Base-by-base conservation (phyloP, 495 filamentous ascomycete genomes). In the Aspergillus egyptiacus region DNA sequence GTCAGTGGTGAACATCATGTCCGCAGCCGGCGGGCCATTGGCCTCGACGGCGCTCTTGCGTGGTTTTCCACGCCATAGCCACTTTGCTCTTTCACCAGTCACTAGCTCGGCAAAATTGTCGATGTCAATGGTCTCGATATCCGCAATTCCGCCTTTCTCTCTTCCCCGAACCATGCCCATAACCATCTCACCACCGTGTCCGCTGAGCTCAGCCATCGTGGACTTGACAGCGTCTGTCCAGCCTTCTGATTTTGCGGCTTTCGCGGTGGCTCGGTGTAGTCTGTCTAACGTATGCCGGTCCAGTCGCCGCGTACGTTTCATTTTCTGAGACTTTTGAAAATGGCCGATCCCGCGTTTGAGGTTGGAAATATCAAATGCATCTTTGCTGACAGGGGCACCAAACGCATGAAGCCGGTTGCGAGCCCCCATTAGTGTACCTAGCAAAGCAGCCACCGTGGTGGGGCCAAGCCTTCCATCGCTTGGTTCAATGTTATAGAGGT, bases 131-230 rank as follows among this genome's bases (percentile, higher is more conserved):
- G 89, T 96, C 67, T 98, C 93, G 27, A 97, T 80, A 50, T 93
- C 91, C 13, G 85, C 89, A 58, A 95, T 94, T 22, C 88, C 85
- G 30, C 79, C 88, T 64, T 93, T 91, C 51, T 95, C 90, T 27
- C 83, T 78, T 19, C 83, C 84, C n/a, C 87, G 85, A 11, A 95
- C 89, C 83, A 91, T 93, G 4, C 85, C 88, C 72, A 93, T 88
- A 37, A 95, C 84, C 74, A 96, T 86, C 58, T 95, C 89, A 25
- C 89, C 88, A 35, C 91, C 85, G 63, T 96, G 95, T n/a, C 93
- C 93, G 51, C 89, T 85, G 25, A 98, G 79, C 64, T 97, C 93
- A 6, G 87, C 90, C 50, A 96, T 84, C 2, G 91, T 96, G 6
- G 89, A 94, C 60, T 96, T 97, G 51, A 98, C 87, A 14, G 91